These are phyloP conservation scores for Condylostoma magnum DNA, from an alignment of 169 alveolate species.

Conservation along the genomic window DNA sequence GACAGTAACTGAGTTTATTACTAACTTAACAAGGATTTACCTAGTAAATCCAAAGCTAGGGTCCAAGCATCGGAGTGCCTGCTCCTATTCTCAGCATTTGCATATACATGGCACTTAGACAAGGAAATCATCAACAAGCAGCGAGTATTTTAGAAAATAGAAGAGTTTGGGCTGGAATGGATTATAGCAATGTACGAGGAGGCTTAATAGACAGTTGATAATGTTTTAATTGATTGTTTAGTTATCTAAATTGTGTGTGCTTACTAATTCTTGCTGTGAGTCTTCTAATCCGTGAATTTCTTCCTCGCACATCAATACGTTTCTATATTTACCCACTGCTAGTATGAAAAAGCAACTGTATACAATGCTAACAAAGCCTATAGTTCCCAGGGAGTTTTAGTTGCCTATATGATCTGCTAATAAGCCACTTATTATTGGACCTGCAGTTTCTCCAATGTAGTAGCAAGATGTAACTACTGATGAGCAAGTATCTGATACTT, in stretches of 20 bases:
- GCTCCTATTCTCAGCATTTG: slow-evolving; percentile 20
- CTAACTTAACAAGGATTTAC: neutral
- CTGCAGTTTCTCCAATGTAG: slow-evolving; percentile 8
- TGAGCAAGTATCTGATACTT: slow-evolving; percentile 21
- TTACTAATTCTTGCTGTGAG: too few species aligned
- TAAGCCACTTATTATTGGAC: slow-evolving; percentile 5
- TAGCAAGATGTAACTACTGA: neutral
- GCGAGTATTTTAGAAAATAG: neutral
- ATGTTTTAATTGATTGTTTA: too few species aligned
- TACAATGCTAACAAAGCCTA: neutral
- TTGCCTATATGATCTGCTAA: slow-evolving; percentile 12
- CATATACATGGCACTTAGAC: slow-evolving; percentile 15
- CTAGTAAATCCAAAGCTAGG: neutral
- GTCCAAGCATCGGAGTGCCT: slow-evolving; percentile 26
- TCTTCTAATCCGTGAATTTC: too few species aligned
- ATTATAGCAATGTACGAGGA: neutral
- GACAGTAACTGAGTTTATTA: neutral
- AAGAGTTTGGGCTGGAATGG: slow-evolving; percentile 16
- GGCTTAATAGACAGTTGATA: too few species aligned
- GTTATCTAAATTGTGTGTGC: too few species aligned
- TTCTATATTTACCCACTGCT: too few species aligned
- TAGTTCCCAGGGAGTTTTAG: neutral
- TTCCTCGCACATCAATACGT: too few species aligned
- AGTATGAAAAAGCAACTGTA: too few species aligned
- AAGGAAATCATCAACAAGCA: slow-evolving; percentile 28